Evolutionary conservation across 805 yeast genomes (phyloP).

Genomic region (Metschnikowia orientalis): DNA sequence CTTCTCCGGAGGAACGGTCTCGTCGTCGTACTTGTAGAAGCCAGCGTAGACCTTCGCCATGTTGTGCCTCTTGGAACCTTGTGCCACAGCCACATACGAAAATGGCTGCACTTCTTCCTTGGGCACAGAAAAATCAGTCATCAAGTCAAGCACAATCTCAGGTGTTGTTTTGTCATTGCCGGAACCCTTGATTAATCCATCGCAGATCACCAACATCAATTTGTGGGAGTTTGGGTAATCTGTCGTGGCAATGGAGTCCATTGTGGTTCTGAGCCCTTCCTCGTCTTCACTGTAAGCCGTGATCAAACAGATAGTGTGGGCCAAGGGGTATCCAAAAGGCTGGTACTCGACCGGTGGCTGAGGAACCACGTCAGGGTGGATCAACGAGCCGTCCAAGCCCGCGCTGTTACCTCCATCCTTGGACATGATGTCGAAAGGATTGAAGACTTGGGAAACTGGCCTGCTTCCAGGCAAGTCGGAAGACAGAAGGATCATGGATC

Average conservation of each 20-base stretch:
- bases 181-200: constrained; percentile 91
- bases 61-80: constrained; percentile 91
- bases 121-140: constrained; percentile 65
- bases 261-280: constrained; percentile 76
- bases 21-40: constrained; percentile 78
- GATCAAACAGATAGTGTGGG: constrained; percentile 45
- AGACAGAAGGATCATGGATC: constrained; percentile 22
- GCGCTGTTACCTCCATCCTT: constrained; percentile 27
- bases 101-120: constrained; percentile 72
- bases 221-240: constrained; percentile 96
- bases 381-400: constrained; percentile 53
- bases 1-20: constrained; percentile 69
- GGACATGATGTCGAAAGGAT: constrained; percentile 33
- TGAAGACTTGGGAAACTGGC: constrained; percentile 11
- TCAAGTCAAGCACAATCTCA: constrained; percentile 81
- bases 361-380: constrained; percentile 76
- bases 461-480: constrained; percentile 26
- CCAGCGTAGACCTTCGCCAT: constrained; percentile 98
- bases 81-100: constrained; percentile 93
- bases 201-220: constrained; percentile 79
- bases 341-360: constrained; percentile 89
- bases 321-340: constrained; percentile 69
- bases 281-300: constrained; percentile 95
- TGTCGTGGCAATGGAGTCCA: constrained; percentile 92
- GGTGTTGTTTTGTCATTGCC: constrained; percentile 89